phyloP scores from a whole-genome alignment of 805 yeast genomes.

The Yamadazyma sp. region DNA sequence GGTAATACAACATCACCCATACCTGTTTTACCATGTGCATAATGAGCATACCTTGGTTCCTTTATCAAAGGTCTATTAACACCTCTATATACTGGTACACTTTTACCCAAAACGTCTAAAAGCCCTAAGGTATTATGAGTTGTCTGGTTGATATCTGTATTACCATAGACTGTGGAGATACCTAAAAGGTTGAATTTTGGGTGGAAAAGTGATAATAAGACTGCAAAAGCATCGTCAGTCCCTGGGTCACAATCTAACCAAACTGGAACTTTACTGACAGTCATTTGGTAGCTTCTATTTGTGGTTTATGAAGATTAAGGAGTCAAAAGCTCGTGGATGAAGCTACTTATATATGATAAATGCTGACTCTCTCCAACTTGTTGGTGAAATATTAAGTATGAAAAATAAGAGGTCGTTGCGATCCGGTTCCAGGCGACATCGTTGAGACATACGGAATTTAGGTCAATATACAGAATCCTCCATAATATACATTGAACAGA shows the following conservation, averaged over 20 bases:
- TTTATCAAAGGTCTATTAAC: slow-evolving; percentile 54
- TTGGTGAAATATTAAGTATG: too few relatives aligned
- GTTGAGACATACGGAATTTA: too few relatives aligned
- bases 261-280: slow-evolving; percentile 44
- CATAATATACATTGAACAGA: too few relatives aligned
- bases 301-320: too few relatives aligned
- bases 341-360: too few relatives aligned
- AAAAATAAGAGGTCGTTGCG: too few relatives aligned
- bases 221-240: slow-evolving; percentile 81
- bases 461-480: too few relatives aligned
- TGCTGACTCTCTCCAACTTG: too few relatives aligned
- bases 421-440: too few relatives aligned
- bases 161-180: slow-evolving; percentile 75
- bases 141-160: slow-evolving; percentile 60
- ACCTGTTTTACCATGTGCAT: slow-evolving; percentile 73
- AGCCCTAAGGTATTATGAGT: slow-evolving; percentile 67
- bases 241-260: slow-evolving; percentile 96
- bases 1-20: slow-evolving; percentile 70
- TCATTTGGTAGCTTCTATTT: too few relatives aligned
- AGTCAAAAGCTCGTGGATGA: too few relatives aligned
- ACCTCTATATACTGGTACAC: slow-evolving; percentile 68
- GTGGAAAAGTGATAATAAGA: slow-evolving; percentile 58
- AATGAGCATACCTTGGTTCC: slow-evolving; percentile 50
- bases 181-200: slow-evolving; percentile 62
- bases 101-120: slow-evolving; percentile 55